These are phyloP conservation scores for Fusarium sp. DNA, from an alignment of 2,329 filamentous ascomycete genomes.

Conservation along the genomic window DNA sequence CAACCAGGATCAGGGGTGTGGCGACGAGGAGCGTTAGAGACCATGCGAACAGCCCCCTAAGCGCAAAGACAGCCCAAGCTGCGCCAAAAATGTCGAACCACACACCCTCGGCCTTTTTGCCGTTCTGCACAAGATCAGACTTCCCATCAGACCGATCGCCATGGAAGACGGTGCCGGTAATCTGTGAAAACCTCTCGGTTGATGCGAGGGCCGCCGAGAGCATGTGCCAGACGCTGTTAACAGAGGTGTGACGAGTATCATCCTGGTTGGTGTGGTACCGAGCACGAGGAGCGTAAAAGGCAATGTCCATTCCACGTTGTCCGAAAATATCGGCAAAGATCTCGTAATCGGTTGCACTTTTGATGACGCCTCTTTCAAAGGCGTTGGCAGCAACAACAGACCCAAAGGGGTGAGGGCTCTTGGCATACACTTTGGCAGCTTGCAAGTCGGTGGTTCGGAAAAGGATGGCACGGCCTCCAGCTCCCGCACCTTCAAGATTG, in stretches of 20 bases:
- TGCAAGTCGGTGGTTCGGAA: constrained; percentile 91
- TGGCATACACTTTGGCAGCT: constrained; percentile 81
- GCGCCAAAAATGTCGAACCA: constrained; percentile 95
- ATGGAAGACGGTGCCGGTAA: constrained; percentile 74
- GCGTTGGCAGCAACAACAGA: constrained; percentile 85
- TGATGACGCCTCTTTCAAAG: constrained; percentile 81
- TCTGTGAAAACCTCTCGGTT: constrained; percentile 74
- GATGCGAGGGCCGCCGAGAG: constrained; percentile 84
- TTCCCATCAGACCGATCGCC: constrained; percentile 65
- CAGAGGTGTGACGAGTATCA: constrained; percentile 81
- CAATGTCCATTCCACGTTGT: constrained; percentile 88
- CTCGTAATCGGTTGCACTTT: constrained; percentile 89
- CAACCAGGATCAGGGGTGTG: constrained; percentile 77
- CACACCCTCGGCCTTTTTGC: constrained; percentile 75
- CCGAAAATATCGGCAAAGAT: constrained; percentile 83
- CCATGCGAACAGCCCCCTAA: constrained; percentile 88
- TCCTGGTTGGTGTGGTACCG: constrained; percentile 94
- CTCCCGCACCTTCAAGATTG: constrained; percentile 94
- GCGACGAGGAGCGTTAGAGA: constrained; percentile 85
- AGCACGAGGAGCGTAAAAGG: constrained; percentile 87
- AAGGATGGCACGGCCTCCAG: constrained; percentile 85
- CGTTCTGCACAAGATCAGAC: constrained; percentile 72
- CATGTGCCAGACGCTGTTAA: constrained; percentile 89
- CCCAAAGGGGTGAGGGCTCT: constrained; percentile 81
- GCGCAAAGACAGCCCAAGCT: constrained; percentile 79